These are phyloP conservation scores for Monilinia vaccinii-corymbosi DNA, from an alignment of 2,329 filamentous ascomycete species.

Conservation along the genomic window DNA sequence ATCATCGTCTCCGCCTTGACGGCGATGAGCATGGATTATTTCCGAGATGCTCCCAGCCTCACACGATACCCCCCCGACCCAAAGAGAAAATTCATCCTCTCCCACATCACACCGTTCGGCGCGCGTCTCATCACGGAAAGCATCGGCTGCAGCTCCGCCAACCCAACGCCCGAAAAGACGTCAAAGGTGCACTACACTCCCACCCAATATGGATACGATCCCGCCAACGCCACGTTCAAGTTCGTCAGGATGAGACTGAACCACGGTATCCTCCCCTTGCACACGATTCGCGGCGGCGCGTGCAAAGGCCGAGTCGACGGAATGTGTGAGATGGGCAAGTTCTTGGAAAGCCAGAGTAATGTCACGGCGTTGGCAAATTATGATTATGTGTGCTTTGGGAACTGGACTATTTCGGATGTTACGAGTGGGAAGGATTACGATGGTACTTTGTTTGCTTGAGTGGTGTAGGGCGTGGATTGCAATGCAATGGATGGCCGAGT, in stretches of 20 bases:
- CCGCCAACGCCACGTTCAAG: conserved; percentile 35
- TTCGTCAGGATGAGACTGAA: conserved; percentile 42
- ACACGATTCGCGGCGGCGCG: conserved; percentile 38
- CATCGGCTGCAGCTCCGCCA: conserved; percentile 38
- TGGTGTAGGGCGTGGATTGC: too few species aligned
- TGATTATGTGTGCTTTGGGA: conserved; percentile 10
- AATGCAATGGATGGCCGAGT: too few species aligned
- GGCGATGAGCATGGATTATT: conserved; percentile 45
- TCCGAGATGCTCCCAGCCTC: conserved; percentile 38
- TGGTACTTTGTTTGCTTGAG: conserved; percentile 6
- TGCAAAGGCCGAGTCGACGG: conserved; percentile 37
- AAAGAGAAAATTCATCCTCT: conserved; percentile 40
- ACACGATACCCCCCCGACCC: conserved; percentile 35
- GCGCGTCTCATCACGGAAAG: conserved; percentile 46
- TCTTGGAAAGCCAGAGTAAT: conserved; percentile 26
- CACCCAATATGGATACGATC: conserved; percentile 37
- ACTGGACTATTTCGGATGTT: not conserved
- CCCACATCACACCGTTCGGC: conserved; percentile 44
- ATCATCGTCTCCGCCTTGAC: conserved; percentile 61
- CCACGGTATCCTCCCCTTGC: conserved; percentile 39
- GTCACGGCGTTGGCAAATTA: conserved; percentile 9
- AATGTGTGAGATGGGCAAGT: conserved; percentile 35
- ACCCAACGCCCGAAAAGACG: conserved; percentile 33
- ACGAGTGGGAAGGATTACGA: conserved; percentile 7
- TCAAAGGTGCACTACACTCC: conserved; percentile 35